Conservation (phyloP, 2,329 filamentous ascomycete genomes). For the Stemphylium lycopersici region DNA sequence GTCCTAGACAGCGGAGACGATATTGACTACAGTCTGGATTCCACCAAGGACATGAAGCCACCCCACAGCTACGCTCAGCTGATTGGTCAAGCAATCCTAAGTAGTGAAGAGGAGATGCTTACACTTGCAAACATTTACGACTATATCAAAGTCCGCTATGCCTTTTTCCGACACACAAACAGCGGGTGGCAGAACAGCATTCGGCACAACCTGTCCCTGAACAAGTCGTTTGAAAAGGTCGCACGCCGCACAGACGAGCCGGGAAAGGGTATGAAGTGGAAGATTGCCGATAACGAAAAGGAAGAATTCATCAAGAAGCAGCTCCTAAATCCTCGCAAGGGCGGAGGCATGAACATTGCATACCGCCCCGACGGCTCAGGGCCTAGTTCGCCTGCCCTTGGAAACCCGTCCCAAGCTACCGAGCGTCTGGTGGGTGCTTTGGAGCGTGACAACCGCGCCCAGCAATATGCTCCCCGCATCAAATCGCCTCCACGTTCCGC, state of each 20-base stretch:
- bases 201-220: slow-evolving; percentile 92
- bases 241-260: slow-evolving; percentile 92
- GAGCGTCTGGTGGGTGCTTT: slow-evolving; percentile 54
- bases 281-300: slow-evolving; percentile 80
- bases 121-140: slow-evolving; percentile 92
- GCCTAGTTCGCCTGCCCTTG: slow-evolving; percentile 68
- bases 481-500: slow-evolving; percentile 53
- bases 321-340: slow-evolving; percentile 53
- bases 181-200: slow-evolving; percentile 99
- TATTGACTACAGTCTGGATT: slow-evolving; percentile 80
- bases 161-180: slow-evolving; percentile 86
- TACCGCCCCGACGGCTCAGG: slow-evolving; percentile 64
- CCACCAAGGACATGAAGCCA: slow-evolving; percentile 89
- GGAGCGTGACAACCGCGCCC: slow-evolving; percentile 27
- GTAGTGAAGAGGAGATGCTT: slow-evolving; percentile 83
- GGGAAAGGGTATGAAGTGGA: slow-evolving; percentile 99
- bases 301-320: slow-evolving; percentile 85
- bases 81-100: slow-evolving; percentile 94
- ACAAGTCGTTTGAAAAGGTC: slow-evolving; percentile 93
- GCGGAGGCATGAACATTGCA: slow-evolving; percentile 33
- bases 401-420: slow-evolving; percentile 57
- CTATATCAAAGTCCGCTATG: slow-evolving; percentile 88
- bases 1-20: slow-evolving; percentile 61
- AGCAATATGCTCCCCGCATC: slow-evolving; percentile 29
- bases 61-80: slow-evolving; percentile 96